Evolutionary conservation across 176 grass and related monocot genomes (phyloP).

Genomic region (Aegilops bicornis): DNA sequence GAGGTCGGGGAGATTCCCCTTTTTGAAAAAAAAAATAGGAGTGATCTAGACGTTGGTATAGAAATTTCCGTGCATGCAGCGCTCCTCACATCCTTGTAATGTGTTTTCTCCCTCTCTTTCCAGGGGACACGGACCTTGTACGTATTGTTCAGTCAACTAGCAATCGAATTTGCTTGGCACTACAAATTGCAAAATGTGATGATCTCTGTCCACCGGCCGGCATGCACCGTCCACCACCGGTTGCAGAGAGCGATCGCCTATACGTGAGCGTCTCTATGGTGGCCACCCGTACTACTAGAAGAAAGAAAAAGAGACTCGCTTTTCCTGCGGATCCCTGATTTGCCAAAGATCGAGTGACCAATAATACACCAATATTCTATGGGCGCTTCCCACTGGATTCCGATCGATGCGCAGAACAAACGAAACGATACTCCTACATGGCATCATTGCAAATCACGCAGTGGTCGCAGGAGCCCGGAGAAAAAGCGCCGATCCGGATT

Average conservation of each 20-base stretch:
- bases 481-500: slow-evolving; percentile 6
- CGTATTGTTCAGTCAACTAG: not conserved
- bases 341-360: slow-evolving; percentile 39
- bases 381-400: slow-evolving; percentile 33
- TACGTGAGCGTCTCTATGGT: slow-evolving; percentile 13
- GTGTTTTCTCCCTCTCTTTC: not conserved
- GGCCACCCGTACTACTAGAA: not conserved
- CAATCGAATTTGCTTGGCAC: not conserved
- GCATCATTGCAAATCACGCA: slow-evolving; percentile 17
- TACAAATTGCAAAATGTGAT: not conserved
- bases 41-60: not conserved
- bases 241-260: not conserved
- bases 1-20: no score
- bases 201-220: not conserved
- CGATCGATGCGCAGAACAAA: slow-evolving; percentile 17
- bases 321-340: slow-evolving; percentile 24
- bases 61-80: not conserved
- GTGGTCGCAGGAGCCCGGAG: not conserved
- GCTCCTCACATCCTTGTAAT: not conserved
- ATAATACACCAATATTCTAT: slow-evolving; percentile 44
- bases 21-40: not conserved
- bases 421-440: not conserved
- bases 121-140: no score
- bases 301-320: not conserved
- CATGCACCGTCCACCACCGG: not conserved